Base-by-base conservation (phyloP, 163 green algal species). In the Trebouxiophyceae sp. region DNA sequence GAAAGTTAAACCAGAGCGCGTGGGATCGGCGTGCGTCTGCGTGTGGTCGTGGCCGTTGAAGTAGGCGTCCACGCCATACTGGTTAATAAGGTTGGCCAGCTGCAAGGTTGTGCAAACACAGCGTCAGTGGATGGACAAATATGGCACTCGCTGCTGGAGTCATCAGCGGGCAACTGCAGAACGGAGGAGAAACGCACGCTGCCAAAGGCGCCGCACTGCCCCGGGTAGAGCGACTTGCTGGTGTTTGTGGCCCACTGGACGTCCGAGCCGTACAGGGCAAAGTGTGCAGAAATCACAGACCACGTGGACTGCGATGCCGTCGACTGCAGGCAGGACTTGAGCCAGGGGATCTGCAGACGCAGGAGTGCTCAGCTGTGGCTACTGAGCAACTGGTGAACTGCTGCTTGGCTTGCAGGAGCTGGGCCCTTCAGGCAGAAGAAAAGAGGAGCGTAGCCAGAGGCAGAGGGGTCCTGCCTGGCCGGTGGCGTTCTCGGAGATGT, bases 31-130 rank as follows among this genome's bases (percentile, higher is more conserved):
- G 26, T 26, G 19, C 6, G 47, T 57, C 47, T 57, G 47, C 5
- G 47, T 57, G 23, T 57, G 47, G 47, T 57, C 47, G 26, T 57
- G 47, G 47, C 47, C 47, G 23, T 57, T 57, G 47, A 57, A 57
- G 47, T 57, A 57, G 16, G 47, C 47, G 47, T 57, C 47, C 22
- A 57, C 23, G 8, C 19, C 19, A 28, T 57, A 57, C 47, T 57
- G 19, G 19, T 12, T 50, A 16, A 50, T 50, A 12, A 50, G 39
- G 39, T 50, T 50, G 12, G 39, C 39, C 39, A 50, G 39, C 39
- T 50, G 39, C 39, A 50, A 16, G 39, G 19, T n/a, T n/a, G n/a
- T n/a, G n/a, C n/a, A n/a, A n/a, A n/a, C n/a, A n/a, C n/a, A n/a
- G n/a, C n/a, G n/a, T n/a, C n/a, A n/a, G n/a, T n/a, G n/a, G n/a